Base-by-base conservation (phyloP, 1,284 basidiomycete genomes). In the Kalmanozyma brasiliensis region DNA sequence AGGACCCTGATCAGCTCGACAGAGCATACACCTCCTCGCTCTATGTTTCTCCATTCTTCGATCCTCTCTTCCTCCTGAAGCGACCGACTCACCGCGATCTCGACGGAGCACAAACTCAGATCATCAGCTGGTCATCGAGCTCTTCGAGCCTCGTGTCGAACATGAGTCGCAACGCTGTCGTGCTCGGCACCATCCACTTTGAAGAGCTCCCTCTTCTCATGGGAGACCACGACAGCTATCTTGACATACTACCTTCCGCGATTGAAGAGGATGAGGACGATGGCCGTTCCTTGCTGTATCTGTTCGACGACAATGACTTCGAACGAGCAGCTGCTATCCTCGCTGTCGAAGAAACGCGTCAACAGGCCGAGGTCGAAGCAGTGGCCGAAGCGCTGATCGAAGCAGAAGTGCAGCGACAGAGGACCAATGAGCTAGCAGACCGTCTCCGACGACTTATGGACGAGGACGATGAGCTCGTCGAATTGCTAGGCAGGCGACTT, bases 391-490 rank as follows among this genome's bases (percentile, higher is more conserved):
- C 57, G 16, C 20, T 52, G 4, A 47, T 53, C 22, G 43, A 53
- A 42, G 57, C 56, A n/a, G 55, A 66, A 22, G 37, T 48, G 8
- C 48, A 59, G 36, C 35, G 55, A 11, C 49, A 55, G 30, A 45
- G 52, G 22, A 43, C 38, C 8, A 30, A 19, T 5, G 52, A 26
- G 10, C 36, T 61, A 10, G 53, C 52, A 5, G 22, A 13, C 19
- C 46, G 47, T 16, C 57, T 76, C 22, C 51, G 61, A 11, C 49
- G 47, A 13, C 45, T 74, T 20, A 43, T 76, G 17, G 60, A 63
- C 6, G 69, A 74, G n/a, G 52, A 77, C 29, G 74, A 77, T 1
- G 38, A 68, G 35, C 58, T 77, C 9, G 37, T 70, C 11, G 58
- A 74, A 20, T 47, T 71, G 34, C 62, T 77, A 36, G 74, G 74